Evolutionary conservation across 257 asterid species (phyloP).

Genomic region (Nicotiana benthamiana): DNA sequence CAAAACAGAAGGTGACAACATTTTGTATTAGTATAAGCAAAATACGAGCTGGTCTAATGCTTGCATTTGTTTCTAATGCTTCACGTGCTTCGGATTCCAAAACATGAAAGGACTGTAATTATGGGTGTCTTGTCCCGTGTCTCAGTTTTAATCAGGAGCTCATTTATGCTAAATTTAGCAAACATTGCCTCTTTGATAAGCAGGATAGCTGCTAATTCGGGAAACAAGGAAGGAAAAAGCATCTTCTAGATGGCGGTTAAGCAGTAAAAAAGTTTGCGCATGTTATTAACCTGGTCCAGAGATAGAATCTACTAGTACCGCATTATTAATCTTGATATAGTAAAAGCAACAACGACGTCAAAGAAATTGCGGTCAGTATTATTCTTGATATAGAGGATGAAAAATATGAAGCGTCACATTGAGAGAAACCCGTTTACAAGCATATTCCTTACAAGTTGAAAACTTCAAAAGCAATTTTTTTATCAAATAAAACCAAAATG

Average conservation of each 20-base stretch:
- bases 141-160: background rate
- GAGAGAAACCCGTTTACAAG: background rate
- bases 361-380: background rate
- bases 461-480: background rate
- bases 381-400: background rate
- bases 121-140: background rate
- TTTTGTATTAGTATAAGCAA: background rate
- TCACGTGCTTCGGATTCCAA: background rate
- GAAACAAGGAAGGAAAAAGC: background rate
- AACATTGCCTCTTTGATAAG: background rate
- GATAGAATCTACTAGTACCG: background rate
- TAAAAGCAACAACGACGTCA: too few relatives aligned
- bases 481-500: background rate
- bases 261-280: background rate
- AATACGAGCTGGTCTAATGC: background rate
- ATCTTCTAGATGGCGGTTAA: background rate
- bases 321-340: background rate
- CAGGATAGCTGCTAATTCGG: background rate
- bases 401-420: background rate
- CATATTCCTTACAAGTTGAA: background rate
- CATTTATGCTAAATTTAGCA: background rate
- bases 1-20: background rate
- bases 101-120: background rate
- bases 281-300: background rate
- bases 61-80: background rate